Percentiles rank a stretch among this genome's conserved stretches.
phyloP scores from a whole-genome alignment of 202 grass and related monocot genomes.

The Musa balbisiana region DNA sequence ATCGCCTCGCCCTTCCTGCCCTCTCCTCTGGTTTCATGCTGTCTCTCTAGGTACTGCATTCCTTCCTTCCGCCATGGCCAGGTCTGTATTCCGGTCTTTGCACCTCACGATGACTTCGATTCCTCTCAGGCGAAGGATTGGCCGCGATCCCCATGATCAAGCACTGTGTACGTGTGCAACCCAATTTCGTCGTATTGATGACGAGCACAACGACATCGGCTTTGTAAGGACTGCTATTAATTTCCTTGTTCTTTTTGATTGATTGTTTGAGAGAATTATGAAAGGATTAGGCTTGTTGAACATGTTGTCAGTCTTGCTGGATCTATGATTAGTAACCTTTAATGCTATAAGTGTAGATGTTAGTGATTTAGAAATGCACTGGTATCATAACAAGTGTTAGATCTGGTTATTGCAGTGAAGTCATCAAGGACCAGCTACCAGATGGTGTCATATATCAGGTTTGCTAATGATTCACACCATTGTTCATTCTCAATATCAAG shows the following conservation, averaged over 20 bases:
- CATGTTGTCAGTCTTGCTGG: neutral
- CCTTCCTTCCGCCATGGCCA: no score
- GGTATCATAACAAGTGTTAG: neutral
- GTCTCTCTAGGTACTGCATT: slow-evolving; percentile 47
- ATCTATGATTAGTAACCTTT: neutral
- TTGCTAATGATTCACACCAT: neutral
- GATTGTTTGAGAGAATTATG: neutral
- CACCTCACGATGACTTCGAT: neutral
- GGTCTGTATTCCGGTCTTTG: no score
- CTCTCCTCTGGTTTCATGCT: slow-evolving; percentile 76
- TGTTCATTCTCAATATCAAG: neutral
- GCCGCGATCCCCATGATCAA: slow-evolving; percentile 65
- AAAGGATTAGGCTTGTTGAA: neutral
- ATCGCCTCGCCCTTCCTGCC: slow-evolving; percentile 33
- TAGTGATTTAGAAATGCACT: slow-evolving; percentile 1
- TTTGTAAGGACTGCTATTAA: slow-evolving; percentile 36
- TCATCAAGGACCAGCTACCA: slow-evolving; percentile 62
- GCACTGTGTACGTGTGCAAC: slow-evolving; percentile 42
- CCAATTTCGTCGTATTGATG: slow-evolving; percentile 55
- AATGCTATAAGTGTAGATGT: neutral
- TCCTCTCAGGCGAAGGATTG: slow-evolving; percentile 52
- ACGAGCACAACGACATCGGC: slow-evolving; percentile 78
- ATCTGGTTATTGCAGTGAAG: slow-evolving; percentile 45
- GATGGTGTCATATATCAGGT: slow-evolving; percentile 84
- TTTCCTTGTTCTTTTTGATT: neutral